Evolutionary conservation across 352 stramenopile genomes (phyloP).

Genomic region (Phytophthora boehmeriae): DNA sequence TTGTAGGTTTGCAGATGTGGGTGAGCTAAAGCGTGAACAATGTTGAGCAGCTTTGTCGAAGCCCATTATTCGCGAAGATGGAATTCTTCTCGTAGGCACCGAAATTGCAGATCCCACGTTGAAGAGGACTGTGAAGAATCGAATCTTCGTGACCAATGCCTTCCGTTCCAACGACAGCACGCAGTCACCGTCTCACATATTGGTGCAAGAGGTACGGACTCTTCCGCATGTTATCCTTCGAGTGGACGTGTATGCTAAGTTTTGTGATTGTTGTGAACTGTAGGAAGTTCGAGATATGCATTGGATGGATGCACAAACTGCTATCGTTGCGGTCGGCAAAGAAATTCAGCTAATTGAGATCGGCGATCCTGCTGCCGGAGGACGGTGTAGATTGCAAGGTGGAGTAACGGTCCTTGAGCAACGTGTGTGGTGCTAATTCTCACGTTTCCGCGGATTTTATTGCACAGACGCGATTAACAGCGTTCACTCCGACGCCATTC

Average conservation of each 20-base stretch:
- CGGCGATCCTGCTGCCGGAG: constrained; percentile 24
- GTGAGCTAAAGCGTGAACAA: constrained; percentile 2
- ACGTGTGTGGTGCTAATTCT: background rate
- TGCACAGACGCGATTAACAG: constrained; percentile 52
- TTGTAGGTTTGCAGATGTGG: background rate
- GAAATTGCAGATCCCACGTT: constrained; percentile 31
- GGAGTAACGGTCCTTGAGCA: background rate
- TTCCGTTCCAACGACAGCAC: constrained; percentile 19
- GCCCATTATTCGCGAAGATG: constrained; percentile 76
- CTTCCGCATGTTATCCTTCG: background rate
- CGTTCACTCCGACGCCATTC: constrained; percentile 75
- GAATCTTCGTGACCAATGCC: constrained; percentile 73
- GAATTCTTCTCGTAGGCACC: constrained; percentile 71
- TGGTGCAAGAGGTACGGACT: constrained; percentile 51
- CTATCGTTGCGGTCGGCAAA: constrained; percentile 68
- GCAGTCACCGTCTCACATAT: constrained; percentile 37
- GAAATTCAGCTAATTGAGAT: constrained; percentile 73
- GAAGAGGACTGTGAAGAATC: constrained; percentile 35
- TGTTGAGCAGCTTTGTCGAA: constrained; percentile 69
- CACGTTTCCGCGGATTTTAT: constrained; percentile 3
- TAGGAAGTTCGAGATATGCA: constrained; percentile 80
- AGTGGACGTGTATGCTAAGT: background rate
- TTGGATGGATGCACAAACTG: constrained; percentile 54
- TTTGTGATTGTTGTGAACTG: constrained; percentile 1
- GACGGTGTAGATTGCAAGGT: constrained; percentile 45